Evolutionary conservation across 1,139 yeast species (phyloP).

Genomic region (Blastobotrys ciferrii): DNA sequence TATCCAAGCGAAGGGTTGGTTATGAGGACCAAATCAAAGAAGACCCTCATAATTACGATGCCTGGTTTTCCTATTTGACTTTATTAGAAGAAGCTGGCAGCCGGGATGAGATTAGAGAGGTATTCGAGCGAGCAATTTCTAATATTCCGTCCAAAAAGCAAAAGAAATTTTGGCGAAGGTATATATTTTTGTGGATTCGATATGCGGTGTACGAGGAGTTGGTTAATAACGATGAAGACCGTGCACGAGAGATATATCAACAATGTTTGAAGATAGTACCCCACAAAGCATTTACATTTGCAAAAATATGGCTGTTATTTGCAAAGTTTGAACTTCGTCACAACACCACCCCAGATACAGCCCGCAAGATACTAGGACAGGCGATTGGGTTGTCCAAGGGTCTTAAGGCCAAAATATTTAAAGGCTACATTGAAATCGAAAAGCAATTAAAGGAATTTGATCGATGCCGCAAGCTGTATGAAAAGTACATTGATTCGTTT

Average conservation of each 20-base stretch:
- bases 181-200: conserved; percentile 66
- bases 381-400: conserved; percentile 62
- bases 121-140: conserved; percentile 50
- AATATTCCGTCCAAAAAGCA: conserved; percentile 40
- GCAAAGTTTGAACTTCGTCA: conserved; percentile 77
- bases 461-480: conserved; percentile 70
- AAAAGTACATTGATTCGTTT: conserved; percentile 59
- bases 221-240: conserved; percentile 42
- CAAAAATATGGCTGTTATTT: conserved; percentile 69
- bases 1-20: conserved; percentile 51
- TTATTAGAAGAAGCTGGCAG: conserved; percentile 44
- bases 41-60: conserved; percentile 62
- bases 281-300: conserved; percentile 59
- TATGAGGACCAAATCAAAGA: conserved; percentile 50
- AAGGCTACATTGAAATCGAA: conserved; percentile 62
- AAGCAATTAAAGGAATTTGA: conserved; percentile 45
- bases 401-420: conserved; percentile 53
- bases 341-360: conserved; percentile 43
- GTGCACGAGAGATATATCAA: conserved; percentile 53
- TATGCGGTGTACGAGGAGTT: conserved; percentile 67
- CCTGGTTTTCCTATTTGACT: conserved; percentile 76
- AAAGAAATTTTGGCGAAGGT: conserved; percentile 60
- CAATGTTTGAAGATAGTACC: conserved; percentile 53
- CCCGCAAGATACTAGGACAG: conserved; percentile 71
- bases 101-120: conserved; percentile 33